phyloP scores from a whole-genome alignment of 495 filamentous ascomycete genomes.

The Aspergillus carlsbadensis region DNA sequence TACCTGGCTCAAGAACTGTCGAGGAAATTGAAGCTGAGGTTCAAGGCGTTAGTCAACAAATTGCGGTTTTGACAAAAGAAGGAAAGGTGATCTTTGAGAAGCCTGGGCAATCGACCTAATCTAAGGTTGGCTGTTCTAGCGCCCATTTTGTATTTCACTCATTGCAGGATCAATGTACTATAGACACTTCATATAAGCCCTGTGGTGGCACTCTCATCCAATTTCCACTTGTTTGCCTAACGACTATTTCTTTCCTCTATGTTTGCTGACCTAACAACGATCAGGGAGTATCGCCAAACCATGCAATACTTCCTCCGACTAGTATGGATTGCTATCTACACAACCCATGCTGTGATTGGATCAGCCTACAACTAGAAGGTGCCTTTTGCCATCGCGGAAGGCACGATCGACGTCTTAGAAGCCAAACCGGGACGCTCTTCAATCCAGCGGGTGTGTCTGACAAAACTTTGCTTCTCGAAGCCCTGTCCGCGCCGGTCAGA shows the following conservation, averaged over 20 bases:
- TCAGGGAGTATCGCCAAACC: too few relatives aligned
- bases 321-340: too few relatives aligned
- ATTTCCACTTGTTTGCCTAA: not conserved
- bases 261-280: too few relatives aligned
- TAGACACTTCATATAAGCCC: constrained; percentile 17
- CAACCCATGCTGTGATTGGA: too few relatives aligned
- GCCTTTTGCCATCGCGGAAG: too few relatives aligned
- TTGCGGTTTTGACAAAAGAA: constrained; percentile 61
- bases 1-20: constrained; percentile 28
- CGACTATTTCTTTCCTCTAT: not conserved
- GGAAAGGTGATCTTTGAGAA: constrained; percentile 72
- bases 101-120: constrained; percentile 31
- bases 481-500: not conserved
- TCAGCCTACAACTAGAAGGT: too few relatives aligned
- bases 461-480: not conserved
- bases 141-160: constrained; percentile 7
- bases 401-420: too few relatives aligned
- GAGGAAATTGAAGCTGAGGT: constrained; percentile 36
- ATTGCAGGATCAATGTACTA: constrained; percentile 27
- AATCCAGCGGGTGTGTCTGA: not conserved
- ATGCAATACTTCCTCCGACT: too few relatives aligned
- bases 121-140: constrained; percentile 4
- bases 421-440: too few relatives aligned
- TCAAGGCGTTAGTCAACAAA: constrained; percentile 37
- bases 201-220: not conserved